phyloP scores from a whole-genome alignment of 345 rosid species.

The Lepidium africanum region DNA sequence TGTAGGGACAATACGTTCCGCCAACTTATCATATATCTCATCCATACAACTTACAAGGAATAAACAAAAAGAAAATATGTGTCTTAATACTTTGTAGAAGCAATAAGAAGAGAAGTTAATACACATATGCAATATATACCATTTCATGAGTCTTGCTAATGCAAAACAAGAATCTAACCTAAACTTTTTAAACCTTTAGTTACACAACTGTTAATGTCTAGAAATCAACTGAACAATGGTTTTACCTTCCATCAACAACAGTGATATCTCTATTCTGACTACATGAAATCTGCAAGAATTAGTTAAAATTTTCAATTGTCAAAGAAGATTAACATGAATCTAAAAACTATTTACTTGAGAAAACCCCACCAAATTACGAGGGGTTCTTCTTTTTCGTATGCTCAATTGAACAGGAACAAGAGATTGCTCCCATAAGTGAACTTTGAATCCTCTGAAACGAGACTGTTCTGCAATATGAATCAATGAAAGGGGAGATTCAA shows the following conservation, averaged over 20 bases:
- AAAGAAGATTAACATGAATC: not conserved
- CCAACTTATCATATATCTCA: slow-evolving; percentile 72
- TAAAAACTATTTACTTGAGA: not conserved
- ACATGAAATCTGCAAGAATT: slow-evolving; percentile 39
- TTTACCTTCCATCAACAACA: slow-evolving; percentile 55
- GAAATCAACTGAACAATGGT: not conserved
- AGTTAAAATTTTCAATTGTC: not conserved
- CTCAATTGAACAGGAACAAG: slow-evolving; percentile 24
- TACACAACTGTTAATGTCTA: not conserved
- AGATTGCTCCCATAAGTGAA: slow-evolving; percentile 27
- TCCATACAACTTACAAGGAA: slow-evolving; percentile 54
- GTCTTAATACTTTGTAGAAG: not conserved
- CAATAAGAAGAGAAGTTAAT: not conserved
- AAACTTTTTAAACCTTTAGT: not conserved
- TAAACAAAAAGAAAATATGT: not conserved
- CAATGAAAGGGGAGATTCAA: not conserved
- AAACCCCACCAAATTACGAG: slow-evolving; percentile 1
- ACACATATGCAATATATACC: not conserved
- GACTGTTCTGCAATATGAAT: slow-evolving; percentile 31
- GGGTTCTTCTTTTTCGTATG: slow-evolving; percentile 32
- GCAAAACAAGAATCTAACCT: not conserved
- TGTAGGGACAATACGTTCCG: slow-evolving; percentile 52
- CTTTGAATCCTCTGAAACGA: slow-evolving; percentile 26
- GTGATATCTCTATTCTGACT: slow-evolving; percentile 47
- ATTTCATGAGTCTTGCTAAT: not conserved